Evolutionary conservation across 1,284 basidiomycete genomes (phyloP).

Genomic region (Hymenochaete sp.): DNA sequence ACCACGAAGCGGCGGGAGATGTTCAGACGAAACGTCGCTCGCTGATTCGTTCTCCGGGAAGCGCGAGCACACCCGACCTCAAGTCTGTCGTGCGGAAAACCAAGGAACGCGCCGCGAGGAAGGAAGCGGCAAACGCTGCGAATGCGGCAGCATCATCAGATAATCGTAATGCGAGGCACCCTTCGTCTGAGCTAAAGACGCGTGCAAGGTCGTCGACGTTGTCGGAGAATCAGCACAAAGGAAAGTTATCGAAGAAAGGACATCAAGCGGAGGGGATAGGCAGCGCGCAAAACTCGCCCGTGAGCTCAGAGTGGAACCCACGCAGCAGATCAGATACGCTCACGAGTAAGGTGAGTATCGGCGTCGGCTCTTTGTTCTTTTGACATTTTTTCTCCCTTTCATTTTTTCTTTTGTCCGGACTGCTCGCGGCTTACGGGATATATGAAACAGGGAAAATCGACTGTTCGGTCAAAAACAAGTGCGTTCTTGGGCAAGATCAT

Average conservation of each 20-base stretch:
- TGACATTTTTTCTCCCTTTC: background rate
- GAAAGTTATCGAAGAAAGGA: constrained; percentile 12
- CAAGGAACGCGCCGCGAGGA: constrained; percentile 50
- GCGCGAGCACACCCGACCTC: constrained; percentile 81
- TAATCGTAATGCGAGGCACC: background rate
- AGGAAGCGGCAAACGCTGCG: background rate
- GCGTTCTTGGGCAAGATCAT: constrained; percentile 72
- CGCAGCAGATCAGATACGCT: constrained; percentile 22
- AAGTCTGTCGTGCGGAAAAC: constrained; percentile 76
- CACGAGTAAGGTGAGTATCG: constrained; percentile 36
- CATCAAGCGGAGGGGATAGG: background rate
- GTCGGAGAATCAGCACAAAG: background rate
- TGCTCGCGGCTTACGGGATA: too few relatives aligned
- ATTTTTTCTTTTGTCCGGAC: background rate
- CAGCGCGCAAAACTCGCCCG: constrained; percentile 19
- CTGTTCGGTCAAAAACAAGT: constrained; percentile 66
- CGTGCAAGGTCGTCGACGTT: constrained; percentile 32
- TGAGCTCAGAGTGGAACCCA: constrained; percentile 43
- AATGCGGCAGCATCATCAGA: background rate
- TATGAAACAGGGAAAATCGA: constrained; percentile 42
- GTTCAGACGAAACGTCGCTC: constrained; percentile 68
- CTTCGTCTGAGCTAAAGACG: background rate
- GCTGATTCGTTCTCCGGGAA: constrained; percentile 80
- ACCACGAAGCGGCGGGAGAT: constrained; percentile 57
- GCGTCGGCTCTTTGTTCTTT: too few relatives aligned